A percentile compares a stretch with the other conserved stretches of the same genome.
phyloP scores from a whole-genome alignment of 2,329 filamentous ascomycete species.

The Xylaria sp. region DNA sequence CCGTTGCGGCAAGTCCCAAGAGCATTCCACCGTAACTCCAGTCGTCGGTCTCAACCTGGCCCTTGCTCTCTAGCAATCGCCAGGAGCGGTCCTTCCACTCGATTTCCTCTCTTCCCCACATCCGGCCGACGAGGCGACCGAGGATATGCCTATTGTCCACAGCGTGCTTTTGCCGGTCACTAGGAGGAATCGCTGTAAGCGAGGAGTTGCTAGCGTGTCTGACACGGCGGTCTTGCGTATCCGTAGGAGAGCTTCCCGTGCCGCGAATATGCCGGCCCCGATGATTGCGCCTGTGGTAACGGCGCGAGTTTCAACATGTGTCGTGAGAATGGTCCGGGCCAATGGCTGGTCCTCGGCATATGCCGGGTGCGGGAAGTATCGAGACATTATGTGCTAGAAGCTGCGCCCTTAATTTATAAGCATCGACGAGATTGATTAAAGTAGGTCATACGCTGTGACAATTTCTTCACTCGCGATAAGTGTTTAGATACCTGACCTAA shows the following conservation, averaged over 20 bases:
- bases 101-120: constrained; percentile 62
- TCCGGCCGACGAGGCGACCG: constrained; percentile 51
- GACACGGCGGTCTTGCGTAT: constrained; percentile 29
- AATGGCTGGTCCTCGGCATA: constrained; percentile 69
- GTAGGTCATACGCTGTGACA: neutral
- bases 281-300: constrained; percentile 59
- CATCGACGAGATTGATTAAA: no score
- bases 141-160: constrained; percentile 51
- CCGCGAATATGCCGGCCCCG: constrained; percentile 48
- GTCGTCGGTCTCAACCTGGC: constrained; percentile 63
- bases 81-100: constrained; percentile 70
- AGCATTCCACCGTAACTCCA: constrained; percentile 55
- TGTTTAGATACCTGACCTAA: no score
- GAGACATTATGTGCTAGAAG: constrained; percentile 56
- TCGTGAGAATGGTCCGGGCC: constrained; percentile 59
- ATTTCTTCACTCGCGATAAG: no score
- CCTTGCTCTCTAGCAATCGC: constrained; percentile 62
- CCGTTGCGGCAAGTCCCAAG: constrained; percentile 37
- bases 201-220: constrained; percentile 27
- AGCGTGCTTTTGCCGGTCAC: constrained; percentile 53
- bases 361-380: constrained; percentile 58
- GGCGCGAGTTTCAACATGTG: constrained; percentile 63
- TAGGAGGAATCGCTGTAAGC: constrained; percentile 49
- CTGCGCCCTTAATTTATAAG: no score
- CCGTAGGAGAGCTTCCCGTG: constrained; percentile 30